Percentiles rank a stretch among this genome's conserved stretches.
phyloP scores from a whole-genome alignment of 2,329 filamentous ascomycete genomes.

The Davidsoniella australis region DNA sequence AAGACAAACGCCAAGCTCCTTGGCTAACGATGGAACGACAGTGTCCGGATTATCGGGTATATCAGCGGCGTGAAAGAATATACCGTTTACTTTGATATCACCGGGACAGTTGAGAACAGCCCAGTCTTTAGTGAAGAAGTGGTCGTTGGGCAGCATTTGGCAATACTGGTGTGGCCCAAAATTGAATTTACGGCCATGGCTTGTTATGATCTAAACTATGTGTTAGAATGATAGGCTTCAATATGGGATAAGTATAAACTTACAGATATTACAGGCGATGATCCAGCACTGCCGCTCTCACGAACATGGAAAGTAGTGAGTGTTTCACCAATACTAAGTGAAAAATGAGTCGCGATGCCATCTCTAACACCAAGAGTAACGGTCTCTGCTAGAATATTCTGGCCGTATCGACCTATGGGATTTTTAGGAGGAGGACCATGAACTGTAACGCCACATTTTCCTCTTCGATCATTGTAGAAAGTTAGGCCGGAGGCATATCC shows the following conservation, averaged over 20 bases:
- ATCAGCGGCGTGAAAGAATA: conserved; percentile 10
- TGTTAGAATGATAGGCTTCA: too few relatives aligned
- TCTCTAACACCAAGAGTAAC: conserved; percentile 2
- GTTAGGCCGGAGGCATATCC: conserved; percentile 10
- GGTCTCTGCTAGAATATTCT: neutral
- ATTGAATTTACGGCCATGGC: conserved; percentile 5
- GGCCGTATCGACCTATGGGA: neutral
- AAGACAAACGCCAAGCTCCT: conserved; percentile 9
- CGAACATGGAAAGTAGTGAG: conserved; percentile 8
- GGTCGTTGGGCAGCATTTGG: conserved; percentile 6
- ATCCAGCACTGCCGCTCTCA: conserved; percentile 6
- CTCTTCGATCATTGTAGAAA: conserved; percentile 7
- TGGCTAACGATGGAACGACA: conserved; percentile 1
- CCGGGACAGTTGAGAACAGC: conserved; percentile 6
- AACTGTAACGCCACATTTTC: conserved; percentile 10
- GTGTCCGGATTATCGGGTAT: conserved; percentile 5
- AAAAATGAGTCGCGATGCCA: conserved; percentile 10
- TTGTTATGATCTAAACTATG: conserved; percentile 1
- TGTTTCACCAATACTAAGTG: neutral
- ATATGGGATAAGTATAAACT: neutral
- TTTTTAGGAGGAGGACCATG: conserved; percentile 2
- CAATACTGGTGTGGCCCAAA: conserved; percentile 11
- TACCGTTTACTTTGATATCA: conserved; percentile 1
- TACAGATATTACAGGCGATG: conserved; percentile 8
- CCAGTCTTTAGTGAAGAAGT: conserved; percentile 11